Conservation (phyloP, 345 rosid species). For the Brassica nigra region DNA sequence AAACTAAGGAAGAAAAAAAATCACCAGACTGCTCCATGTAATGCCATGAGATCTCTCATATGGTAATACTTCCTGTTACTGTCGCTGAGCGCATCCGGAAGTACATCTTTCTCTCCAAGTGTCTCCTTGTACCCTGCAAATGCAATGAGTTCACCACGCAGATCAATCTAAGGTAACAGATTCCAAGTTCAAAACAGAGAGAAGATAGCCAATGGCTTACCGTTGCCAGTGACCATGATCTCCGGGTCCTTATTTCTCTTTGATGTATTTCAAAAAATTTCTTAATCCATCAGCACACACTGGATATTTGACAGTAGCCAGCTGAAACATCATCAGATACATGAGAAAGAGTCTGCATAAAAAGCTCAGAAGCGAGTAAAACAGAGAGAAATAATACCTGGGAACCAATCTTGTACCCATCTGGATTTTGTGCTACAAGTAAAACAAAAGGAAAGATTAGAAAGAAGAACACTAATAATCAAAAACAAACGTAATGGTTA, state of each 20-base stretch:
- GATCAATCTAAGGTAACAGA: neutral
- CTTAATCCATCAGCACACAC: slow-evolving; percentile 39
- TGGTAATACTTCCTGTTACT: no score
- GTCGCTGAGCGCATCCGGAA: no score
- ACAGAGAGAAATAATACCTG: slow-evolving; percentile 22
- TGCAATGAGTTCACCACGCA: no score
- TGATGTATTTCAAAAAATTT: slow-evolving; percentile 37
- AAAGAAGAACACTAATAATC: neutral
- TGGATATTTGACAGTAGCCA: slow-evolving; percentile 25
- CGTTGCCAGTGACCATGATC: slow-evolving; percentile 40
- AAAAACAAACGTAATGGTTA: neutral
- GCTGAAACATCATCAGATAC: slow-evolving; percentile 26
- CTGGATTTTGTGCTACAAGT: slow-evolving; percentile 24
- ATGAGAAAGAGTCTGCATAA: neutral
- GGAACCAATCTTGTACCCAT: slow-evolving; percentile 38
- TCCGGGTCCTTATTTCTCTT: slow-evolving; percentile 36
- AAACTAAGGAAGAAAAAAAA: no score
- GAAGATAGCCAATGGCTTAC: slow-evolving; percentile 22
- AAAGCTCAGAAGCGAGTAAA: neutral
- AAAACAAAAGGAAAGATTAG: neutral
- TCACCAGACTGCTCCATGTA: no score
- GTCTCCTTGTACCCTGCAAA: no score
- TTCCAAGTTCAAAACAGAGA: neutral
- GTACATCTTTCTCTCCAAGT: no score
- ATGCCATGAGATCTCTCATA: no score